These are phyloP conservation scores for Ophiocordyceps unilateralis DNA, from an alignment of 2,329 filamentous ascomycete species.

Conservation along the genomic window DNA sequence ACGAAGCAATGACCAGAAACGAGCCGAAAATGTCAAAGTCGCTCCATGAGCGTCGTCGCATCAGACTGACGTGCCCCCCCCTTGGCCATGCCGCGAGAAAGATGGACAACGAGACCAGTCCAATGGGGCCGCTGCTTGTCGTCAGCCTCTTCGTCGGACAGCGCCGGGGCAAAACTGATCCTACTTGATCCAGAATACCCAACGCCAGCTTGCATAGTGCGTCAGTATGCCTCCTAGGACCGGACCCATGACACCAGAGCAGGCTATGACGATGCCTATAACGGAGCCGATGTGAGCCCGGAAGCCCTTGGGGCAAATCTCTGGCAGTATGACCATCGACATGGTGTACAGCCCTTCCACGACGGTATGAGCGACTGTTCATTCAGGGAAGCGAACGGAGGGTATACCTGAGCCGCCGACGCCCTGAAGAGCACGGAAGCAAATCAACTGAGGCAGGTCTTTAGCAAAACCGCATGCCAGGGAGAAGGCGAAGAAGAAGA, in stretches of 20 bases:
- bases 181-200: conserved; percentile 45
- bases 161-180: neutral
- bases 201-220: conserved; percentile 31
- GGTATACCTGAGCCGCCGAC: conserved; percentile 29
- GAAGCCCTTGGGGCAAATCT: conserved; percentile 24
- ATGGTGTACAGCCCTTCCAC: conserved; percentile 31
- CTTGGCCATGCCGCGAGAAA: conserved; percentile 35
- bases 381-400: too few species aligned
- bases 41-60: conserved; percentile 24
- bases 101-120: conserved; percentile 24
- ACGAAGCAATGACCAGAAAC: conserved; percentile 32
- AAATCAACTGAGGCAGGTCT: conserved; percentile 24
- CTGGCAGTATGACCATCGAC: conserved; percentile 37
- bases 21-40: conserved; percentile 37
- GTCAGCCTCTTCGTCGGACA: neutral
- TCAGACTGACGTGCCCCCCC: conserved; percentile 18
- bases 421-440: conserved; percentile 31
- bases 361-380: neutral
- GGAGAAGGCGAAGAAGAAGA: conserved; percentile 39
- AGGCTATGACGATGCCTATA: conserved; percentile 29
- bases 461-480: conserved; percentile 28
- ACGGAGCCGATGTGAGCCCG: conserved; percentile 26
- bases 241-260: conserved; percentile 32
- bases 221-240: conserved; percentile 33
- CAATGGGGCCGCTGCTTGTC: conserved; percentile 29